Base-by-base conservation (phyloP, 2,329 filamentous ascomycete species). In the Biscogniauxia sp. region DNA sequence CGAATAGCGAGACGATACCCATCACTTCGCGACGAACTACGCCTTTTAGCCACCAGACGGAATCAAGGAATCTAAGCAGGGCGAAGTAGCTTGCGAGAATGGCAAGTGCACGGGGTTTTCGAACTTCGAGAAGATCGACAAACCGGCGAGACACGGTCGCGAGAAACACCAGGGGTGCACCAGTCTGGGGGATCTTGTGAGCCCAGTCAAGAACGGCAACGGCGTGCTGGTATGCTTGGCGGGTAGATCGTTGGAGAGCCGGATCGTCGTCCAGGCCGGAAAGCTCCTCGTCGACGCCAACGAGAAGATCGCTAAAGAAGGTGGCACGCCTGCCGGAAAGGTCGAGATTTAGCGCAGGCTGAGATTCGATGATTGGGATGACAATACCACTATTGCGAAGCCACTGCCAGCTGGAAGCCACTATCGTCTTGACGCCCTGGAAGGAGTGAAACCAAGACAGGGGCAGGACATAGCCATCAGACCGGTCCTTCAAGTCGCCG, bases 1-100 rank as follows among this genome's bases (percentile, higher is more conserved):
- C 82, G 69, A 87, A 87, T 41, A 86, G 73, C 41, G 80, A 81
- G 20, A 86, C 80, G 23, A 90, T 80, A 20, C 88, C 87, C 70
- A 85, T 82, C 17, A 91, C 84, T 67, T 91, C 85, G 58, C 85
- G 82, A 17, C 83, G 81, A 7, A 87, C 83, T 68, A 89, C 87
- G 49, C 88, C 87, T 20, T 86, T 81, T 26, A 91, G 76, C 88
- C 89, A 92, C 89, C 89, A 92, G 17, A 87, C 77, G 17, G 79
- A 73, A 62, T 88, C 83, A 63, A 89, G 78, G 37, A 81, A 81
- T 69, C 87, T 87, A 53, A 90, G 77, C 45, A 89, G 76, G 26
- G 85, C 87, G 67, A 89, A 89, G 72, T 88, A 90, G 71, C 84
- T 87, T 6, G 86, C 87, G 1, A 89, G 79, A 41, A 89, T 85